Evolutionary conservation across 106 monocot genomes (phyloP), one percentile per base, ranked within the genome.

Genomic region (Acanthochlamys bracteata): DNA sequence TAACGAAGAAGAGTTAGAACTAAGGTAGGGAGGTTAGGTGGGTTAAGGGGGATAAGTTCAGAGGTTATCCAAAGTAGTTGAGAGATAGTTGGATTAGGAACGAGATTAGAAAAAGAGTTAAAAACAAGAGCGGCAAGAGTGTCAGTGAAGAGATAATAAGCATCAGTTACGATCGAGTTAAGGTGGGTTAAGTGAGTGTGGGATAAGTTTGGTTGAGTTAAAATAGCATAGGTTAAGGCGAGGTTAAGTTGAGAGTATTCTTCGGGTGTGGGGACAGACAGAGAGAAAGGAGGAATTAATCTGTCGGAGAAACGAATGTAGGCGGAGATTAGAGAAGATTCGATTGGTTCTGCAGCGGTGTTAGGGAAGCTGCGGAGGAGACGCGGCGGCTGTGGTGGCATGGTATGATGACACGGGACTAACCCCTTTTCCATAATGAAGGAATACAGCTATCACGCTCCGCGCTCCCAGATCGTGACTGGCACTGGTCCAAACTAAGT

Each of bases 101-200:
- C 86, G 82, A 39, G 71, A 55, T 11, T 71, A 67, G 70, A 66
- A 93, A 42, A 58, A 68, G 23, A 52, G 60, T 25, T 63, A 41
- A 63, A 8, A 64, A 83, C 76, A 73, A 93, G 85, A 73, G 78
- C 55, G 14, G 61, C 27, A 75, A 88, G 88, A 8, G 84, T 80
- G 54, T 93, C 88, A 19, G 60, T 64, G 56, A 85, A 82, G 66
- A 74, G 52, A 88, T 66, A 72, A 40, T 41, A 61, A 49, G 52
- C 55, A 49, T n/a, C 88, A 77, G 61, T 74, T 40, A 65, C n/a
- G n/a, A 66, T 82, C 33, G 33, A 33, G 33, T 33, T 6, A 33
- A 33, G 33, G 64, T 68, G 84, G 25, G 45, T 67, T 26, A 93
- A 26, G 45, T 87, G 79, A 19, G 7, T 79, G 68, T 64, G 82